Conservation (phyloP, 164 flowering plant genomes). For the Platanus orientalis region DNA sequence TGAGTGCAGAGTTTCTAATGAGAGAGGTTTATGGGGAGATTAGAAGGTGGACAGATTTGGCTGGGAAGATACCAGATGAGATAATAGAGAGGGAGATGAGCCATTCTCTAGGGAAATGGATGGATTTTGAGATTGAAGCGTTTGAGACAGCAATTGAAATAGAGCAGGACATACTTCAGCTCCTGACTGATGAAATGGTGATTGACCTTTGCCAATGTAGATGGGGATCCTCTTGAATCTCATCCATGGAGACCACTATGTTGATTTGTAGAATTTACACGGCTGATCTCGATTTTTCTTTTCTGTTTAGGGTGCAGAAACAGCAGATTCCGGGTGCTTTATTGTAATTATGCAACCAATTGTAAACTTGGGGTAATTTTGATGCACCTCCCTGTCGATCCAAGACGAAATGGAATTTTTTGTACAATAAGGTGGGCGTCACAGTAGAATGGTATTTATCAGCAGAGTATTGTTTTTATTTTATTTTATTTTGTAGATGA, state of each 20-base stretch:
- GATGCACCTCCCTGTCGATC: too few species aligned
- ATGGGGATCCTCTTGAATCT: background rate
- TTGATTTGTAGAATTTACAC: too few species aligned
- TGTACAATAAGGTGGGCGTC: too few species aligned
- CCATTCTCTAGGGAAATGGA: conserved; percentile 60
- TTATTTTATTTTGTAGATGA: too few species aligned
- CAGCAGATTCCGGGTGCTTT: too few species aligned
- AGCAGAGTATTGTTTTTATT: too few species aligned
- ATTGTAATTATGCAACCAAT: too few species aligned
- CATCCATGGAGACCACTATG: background rate
- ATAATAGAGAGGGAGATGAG: conserved; percentile 70
- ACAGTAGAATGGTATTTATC: too few species aligned
- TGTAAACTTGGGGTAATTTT: too few species aligned
- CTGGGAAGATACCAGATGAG: conserved; percentile 51
- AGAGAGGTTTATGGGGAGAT: conserved; percentile 44
- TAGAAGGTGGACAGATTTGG: conserved; percentile 41
- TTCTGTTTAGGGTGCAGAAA: too few species aligned
- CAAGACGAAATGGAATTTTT: too few species aligned
- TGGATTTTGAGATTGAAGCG: conserved; percentile 55
- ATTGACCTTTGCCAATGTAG: conserved; percentile 33
- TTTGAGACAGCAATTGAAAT: conserved; percentile 47
- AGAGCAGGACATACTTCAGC: conserved; percentile 36
- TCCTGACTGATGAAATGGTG: conserved; percentile 57
- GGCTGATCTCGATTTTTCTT: too few species aligned
- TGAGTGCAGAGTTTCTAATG: conserved; percentile 28